A percentile compares a stretch with the other conserved stretches of the same genome.
Evolutionary conservation across 2,329 filamentous ascomycete species (phyloP).

Genomic region (Penicillium polonicum): DNA sequence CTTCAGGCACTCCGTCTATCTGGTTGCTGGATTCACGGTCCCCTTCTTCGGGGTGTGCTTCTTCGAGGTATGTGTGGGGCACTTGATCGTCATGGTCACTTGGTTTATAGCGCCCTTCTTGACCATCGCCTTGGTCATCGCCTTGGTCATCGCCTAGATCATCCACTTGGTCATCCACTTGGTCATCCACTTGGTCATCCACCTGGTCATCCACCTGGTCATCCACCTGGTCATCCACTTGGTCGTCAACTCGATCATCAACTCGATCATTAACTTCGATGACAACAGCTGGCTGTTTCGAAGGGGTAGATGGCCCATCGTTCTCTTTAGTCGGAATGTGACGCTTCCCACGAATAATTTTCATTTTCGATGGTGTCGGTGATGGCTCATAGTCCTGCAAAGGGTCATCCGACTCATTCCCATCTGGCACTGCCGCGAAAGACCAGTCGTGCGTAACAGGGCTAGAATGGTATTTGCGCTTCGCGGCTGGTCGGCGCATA

Average conservation of each 20-base stretch:
- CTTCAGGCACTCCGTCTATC: not conserved
- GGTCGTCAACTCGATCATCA: not conserved
- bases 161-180: no score
- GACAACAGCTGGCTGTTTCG: not conserved
- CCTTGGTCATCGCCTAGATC: not conserved
- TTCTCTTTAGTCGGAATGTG: constrained; percentile 1
- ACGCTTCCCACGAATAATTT: constrained; percentile 26
- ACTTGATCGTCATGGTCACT: not conserved
- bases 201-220: no score
- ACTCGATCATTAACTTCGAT: not conserved
- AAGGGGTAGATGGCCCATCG: not conserved
- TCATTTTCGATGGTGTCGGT: constrained; percentile 26
- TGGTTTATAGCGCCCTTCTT: not conserved
- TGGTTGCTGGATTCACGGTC: not conserved
- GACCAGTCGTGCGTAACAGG: constrained; percentile 37
- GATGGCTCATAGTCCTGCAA: constrained; percentile 39
- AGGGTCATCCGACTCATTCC: constrained; percentile 45
- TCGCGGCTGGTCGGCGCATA: constrained; percentile 18
- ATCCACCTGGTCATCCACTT: not conserved
- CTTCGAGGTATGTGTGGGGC: not conserved
- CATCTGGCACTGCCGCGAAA: constrained; percentile 35
- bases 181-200: not conserved
- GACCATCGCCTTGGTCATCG: not conserved
- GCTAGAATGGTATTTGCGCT: constrained; percentile 30
- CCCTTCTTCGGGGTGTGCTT: not conserved